Evolutionary conservation across 169 alveolate genomes (phyloP).

Genomic region (Plasmodium berghei): DNA sequence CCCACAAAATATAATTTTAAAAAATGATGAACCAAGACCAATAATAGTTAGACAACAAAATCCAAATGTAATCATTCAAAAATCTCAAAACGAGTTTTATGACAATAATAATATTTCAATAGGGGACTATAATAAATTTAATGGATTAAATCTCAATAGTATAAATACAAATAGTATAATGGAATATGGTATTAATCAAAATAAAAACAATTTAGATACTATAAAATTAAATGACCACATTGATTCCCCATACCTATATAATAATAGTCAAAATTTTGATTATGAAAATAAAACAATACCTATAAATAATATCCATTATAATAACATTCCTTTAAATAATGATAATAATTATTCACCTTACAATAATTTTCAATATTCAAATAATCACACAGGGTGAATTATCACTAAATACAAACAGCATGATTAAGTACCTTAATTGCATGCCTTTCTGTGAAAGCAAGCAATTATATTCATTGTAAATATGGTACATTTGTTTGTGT

Average conservation of each 20-base stretch:
- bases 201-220: constrained; percentile 12
- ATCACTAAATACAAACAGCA: constrained; percentile 14
- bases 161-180: constrained; percentile 15
- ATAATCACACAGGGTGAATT: constrained; percentile 17
- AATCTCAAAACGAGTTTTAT: constrained; percentile 42
- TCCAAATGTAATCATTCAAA: constrained; percentile 60
- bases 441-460: no score
- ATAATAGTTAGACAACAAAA: constrained; percentile 75
- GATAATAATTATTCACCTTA: constrained; percentile 31
- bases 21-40: constrained; percentile 73
- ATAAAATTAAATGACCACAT: constrained; percentile 5
- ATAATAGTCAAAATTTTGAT: constrained; percentile 15
- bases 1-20: constrained; percentile 73
- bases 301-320: constrained; percentile 17
- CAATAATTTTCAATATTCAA: constrained; percentile 9
- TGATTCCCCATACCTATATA: constrained; percentile 23
- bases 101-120: constrained; percentile 18
- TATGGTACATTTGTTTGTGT: no score
- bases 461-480: no score
- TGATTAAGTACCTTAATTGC: no score
- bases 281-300: constrained; percentile 42
- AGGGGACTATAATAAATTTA: constrained; percentile 14
- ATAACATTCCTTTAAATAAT: constrained; percentile 16
- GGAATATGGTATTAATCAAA: constrained; percentile 22
- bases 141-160: constrained; percentile 1